A percentile compares a stretch with the other conserved stretches of the same genome.
These are phyloP conservation scores for Phaeosphaeriaceae sp. DNA, from an alignment of 2,329 filamentous ascomycete species.

Conservation along the genomic window DNA sequence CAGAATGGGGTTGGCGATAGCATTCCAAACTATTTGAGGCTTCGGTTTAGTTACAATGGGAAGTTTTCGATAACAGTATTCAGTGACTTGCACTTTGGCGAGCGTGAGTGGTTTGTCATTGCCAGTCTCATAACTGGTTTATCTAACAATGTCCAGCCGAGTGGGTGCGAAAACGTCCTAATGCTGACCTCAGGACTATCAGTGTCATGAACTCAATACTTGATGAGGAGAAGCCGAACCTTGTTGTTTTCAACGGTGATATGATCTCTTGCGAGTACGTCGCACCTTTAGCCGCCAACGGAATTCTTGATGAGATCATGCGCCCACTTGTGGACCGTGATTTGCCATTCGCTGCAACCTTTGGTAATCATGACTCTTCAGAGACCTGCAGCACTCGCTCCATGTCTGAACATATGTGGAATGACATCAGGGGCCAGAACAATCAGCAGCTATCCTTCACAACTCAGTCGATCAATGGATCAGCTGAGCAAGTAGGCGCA, in stretches of 20 bases:
- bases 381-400: slow-evolving; percentile 30
- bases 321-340: slow-evolving; percentile 59
- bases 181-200: slow-evolving; percentile 60
- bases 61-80: slow-evolving; percentile 65
- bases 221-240: slow-evolving; percentile 60
- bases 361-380: slow-evolving; percentile 70
- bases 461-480: slow-evolving; percentile 49
- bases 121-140: slow-evolving; percentile 11
- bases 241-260: slow-evolving; percentile 75
- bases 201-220: slow-evolving; percentile 65
- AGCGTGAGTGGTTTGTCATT: slow-evolving; percentile 56
- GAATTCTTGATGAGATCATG: slow-evolving; percentile 32
- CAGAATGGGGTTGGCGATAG: background rate
- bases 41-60: slow-evolving; percentile 38
- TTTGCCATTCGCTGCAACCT: slow-evolving; percentile 70
- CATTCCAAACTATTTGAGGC: slow-evolving; percentile 26
- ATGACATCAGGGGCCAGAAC: slow-evolving; percentile 55
- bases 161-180: slow-evolving; percentile 1
- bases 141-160: slow-evolving; percentile 17
- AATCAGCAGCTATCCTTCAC: slow-evolving; percentile 54
- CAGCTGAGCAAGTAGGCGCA: slow-evolving; percentile 42
- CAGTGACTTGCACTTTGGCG: slow-evolving; percentile 74
- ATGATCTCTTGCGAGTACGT: slow-evolving; percentile 68
- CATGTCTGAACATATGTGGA: slow-evolving; percentile 35
- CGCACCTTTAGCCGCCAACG: slow-evolving; percentile 19